These are phyloP conservation scores for Globisporangium sylvaticum DNA, from an alignment of 352 stramenopile species.

Conservation along the genomic window DNA sequence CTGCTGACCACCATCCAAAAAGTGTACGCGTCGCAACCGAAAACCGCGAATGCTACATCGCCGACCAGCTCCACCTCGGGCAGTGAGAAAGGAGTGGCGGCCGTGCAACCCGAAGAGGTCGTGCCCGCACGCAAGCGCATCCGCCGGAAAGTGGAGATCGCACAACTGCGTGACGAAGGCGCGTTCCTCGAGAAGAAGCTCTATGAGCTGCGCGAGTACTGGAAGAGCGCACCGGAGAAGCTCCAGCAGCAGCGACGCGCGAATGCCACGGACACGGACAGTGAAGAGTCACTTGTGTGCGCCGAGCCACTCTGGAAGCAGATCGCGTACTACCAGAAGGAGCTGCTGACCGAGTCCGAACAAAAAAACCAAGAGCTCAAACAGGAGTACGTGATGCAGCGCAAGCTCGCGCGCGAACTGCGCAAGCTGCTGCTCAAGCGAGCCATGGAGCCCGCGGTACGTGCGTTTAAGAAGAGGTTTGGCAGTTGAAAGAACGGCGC, in stretches of 20 bases:
- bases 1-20: neutral
- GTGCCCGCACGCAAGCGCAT: neutral
- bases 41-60: neutral
- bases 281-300: neutral
- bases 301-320: no score
- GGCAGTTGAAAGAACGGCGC: neutral
- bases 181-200: neutral
- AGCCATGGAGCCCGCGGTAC: constrained; percentile 5
- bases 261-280: neutral
- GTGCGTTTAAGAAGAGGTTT: neutral
- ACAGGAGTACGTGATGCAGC: neutral
- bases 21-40: neutral
- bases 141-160: neutral
- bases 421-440: constrained; percentile 9
- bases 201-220: constrained; percentile 4
- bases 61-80: neutral
- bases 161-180: neutral
- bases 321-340: neutral
- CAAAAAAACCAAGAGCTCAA: neutral
- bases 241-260: neutral
- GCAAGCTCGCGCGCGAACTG: neutral
- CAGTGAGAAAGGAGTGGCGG: neutral
- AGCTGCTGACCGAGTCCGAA: neutral
- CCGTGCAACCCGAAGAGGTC: neutral
- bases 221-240: neutral